These are phyloP conservation scores for Croton setiger DNA, from an alignment of 441 rosid genomes.

Conservation along the genomic window DNA sequence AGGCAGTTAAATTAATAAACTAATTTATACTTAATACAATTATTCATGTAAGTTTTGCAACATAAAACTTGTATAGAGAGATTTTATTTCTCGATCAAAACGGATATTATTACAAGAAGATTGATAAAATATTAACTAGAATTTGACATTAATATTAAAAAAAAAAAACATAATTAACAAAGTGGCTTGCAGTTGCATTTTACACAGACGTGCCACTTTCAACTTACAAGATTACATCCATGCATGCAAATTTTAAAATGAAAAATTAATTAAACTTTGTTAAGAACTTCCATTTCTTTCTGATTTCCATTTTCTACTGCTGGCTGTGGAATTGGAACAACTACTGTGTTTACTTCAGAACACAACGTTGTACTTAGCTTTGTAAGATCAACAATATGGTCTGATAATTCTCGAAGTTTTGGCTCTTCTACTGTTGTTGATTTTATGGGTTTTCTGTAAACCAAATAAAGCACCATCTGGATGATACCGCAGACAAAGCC, in stretches of 20 bases:
- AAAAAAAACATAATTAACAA: background rate
- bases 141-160: background rate
- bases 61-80: background rate
- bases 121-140: background rate
- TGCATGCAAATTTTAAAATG: background rate
- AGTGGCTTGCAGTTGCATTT: constrained; percentile 4
- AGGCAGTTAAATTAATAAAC: too few relatives aligned
- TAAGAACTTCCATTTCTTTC: background rate
- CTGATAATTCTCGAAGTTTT: constrained; percentile 46
- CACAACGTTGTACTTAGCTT: constrained; percentile 39
- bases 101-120: background rate
- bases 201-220: background rate
- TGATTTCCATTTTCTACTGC: constrained; percentile 24
- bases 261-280: constrained; percentile 9
- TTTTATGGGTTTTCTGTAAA: constrained; percentile 50
- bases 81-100: constrained; percentile 5
- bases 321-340: constrained; percentile 27
- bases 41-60: background rate
- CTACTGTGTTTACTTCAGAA: constrained; percentile 34
- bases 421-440: constrained; percentile 34
- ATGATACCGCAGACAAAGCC: constrained; percentile 70
- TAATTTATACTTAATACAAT: too few relatives aligned
- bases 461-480: constrained; percentile 72
- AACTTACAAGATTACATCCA: background rate
- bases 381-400: constrained; percentile 54